These are phyloP conservation scores for Chlamydomonas incerta DNA, from an alignment of 139 green algal genomes.

Conservation along the genomic window DNA sequence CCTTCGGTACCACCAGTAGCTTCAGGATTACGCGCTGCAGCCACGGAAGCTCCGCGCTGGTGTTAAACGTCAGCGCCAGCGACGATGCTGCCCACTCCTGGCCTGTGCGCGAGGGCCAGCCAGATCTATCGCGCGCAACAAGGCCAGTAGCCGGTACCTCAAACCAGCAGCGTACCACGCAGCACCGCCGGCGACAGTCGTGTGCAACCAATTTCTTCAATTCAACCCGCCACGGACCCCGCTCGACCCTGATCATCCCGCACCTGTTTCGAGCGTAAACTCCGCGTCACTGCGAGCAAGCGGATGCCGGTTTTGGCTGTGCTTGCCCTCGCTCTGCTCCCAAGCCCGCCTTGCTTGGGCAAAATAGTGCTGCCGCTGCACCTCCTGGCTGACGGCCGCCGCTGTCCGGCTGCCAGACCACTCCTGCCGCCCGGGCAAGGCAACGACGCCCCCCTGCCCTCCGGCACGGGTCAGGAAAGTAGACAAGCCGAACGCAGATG, in stretches of 20 bases:
- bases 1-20: conserved; percentile 14
- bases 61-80: conserved; percentile 29
- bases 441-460: neutral
- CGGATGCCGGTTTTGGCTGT: conserved; percentile 7
- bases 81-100: conserved; percentile 15
- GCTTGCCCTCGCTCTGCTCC: neutral
- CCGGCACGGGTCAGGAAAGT: conserved; percentile 21
- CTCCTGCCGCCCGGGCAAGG: neutral
- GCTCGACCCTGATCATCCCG: neutral
- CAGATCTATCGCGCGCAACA: too few species aligned
- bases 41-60: conserved; percentile 12
- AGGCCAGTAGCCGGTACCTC: neutral
- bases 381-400: conserved; percentile 12
- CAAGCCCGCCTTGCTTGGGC: neutral
- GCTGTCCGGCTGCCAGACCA: conserved; percentile 22
- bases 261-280: conserved; percentile 34
- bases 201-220: neutral
- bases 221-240: neutral
- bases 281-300: conserved; percentile 24
- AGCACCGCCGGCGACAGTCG: neutral
- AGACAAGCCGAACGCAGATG: neutral
- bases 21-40: conserved; percentile 35
- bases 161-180: neutral
- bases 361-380: conserved; percentile 25
- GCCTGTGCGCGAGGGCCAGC: neutral